Evolutionary conservation across 1,284 basidiomycete genomes (phyloP), one percentile per base, ranked within the genome.

Genomic region (Porogramme epimiltina): DNA sequence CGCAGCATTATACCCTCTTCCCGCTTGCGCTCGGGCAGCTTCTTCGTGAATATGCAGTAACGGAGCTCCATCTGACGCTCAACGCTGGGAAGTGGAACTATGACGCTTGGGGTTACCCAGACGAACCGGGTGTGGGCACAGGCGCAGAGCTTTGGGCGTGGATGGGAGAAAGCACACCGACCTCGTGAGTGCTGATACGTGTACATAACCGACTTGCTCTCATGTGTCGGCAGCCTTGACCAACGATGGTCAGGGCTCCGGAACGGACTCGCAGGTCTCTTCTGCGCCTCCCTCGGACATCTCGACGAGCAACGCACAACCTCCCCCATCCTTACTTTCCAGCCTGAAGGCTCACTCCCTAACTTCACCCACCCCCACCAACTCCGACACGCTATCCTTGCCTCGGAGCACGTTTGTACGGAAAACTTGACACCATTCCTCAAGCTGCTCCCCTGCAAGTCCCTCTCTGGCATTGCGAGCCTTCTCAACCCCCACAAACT

Each of bases 341-440:
- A 71, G 18, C 84, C 84, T 11, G 78, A 83, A 65, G 83, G 83
- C 42, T 63, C 69, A 24, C 67, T 88, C 20, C 84, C 84, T 0
- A 66, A 72, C 52, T 79, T 79, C 73, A 71, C 75, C 18, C 67
- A 71, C 4, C 66, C 73, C 4, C 79, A 89, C 57, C 71, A 77
- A 46, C 74, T 91, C 26, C 83, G 87, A 42, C 89, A 94, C 60
- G 91, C 88, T 0, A 83, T 85, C 18, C 79, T 91, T 10, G 89
- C 90, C 3, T 91, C 85, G 6, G 90, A 94, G 64, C 79, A 87
- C 56, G 89, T 97, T 16, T 99, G 96, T 67, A 99, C 96, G 2
- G 97, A 99, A 67, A 98, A 98, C 68, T 74, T 99, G 5, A 96
- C 95, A 0, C 96, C 97, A 0, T 95, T 98, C 71, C 79, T 98